Evolutionary conservation across 2,329 filamentous ascomycete genomes (phyloP).

Genomic region (Hypoxylon sp.): DNA sequence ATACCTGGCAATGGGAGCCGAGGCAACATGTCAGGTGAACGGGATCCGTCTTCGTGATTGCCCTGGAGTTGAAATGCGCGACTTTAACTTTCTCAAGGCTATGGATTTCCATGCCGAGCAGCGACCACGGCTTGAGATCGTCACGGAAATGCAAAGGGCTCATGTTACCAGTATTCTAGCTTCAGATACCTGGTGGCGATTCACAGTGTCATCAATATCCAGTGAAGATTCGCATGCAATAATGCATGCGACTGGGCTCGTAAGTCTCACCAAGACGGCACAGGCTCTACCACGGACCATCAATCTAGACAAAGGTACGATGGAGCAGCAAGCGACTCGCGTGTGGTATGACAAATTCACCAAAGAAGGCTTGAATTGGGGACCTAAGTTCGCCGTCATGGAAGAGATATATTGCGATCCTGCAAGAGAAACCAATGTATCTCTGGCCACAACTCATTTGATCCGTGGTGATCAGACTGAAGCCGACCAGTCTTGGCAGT

Average conservation of each 20-base stretch:
- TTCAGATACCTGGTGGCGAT: conserved; percentile 7
- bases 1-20: conserved; percentile 24
- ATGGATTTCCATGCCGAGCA: conserved; percentile 4
- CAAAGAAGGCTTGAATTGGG: background rate
- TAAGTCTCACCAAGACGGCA: background rate
- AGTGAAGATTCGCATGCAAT: background rate
- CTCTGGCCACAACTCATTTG: background rate
- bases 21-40: conserved; percentile 14
- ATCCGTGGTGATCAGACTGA: background rate
- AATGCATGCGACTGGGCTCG: background rate
- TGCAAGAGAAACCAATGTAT: background rate
- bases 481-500: background rate
- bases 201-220: conserved; percentile 1
- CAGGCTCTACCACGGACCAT: background rate
- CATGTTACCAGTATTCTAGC: background rate
- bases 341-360: background rate
- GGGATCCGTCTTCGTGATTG: background rate
- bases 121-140: background rate
- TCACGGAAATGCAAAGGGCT: background rate
- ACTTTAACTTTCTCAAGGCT: background rate
- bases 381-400: background rate
- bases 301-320: background rate
- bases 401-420: background rate
- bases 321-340: background rate
- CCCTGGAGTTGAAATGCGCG: background rate